phyloP scores from a whole-genome alignment of 2,329 filamentous ascomycete species.

The Albophoma yamanashiensis region DNA sequence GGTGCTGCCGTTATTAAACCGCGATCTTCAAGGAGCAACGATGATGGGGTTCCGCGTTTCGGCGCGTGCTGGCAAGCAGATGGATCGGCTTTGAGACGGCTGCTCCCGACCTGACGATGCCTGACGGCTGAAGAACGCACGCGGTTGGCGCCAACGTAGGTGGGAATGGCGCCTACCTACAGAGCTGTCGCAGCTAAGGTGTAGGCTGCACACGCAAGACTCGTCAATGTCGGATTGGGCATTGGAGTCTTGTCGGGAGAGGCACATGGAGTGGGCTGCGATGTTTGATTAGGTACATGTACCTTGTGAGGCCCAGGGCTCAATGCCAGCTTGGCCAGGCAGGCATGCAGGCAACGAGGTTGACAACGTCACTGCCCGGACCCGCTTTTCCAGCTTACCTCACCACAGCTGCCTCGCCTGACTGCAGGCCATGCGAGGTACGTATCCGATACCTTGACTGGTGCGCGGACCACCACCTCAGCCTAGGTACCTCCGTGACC shows the following conservation, averaged over 20 bases:
- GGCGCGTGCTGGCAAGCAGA: no score
- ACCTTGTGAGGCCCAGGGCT: background rate
- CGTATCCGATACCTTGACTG: conserved; percentile 11
- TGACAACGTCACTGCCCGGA: conserved; percentile 10
- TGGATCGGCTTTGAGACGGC: background rate
- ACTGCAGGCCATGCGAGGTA: background rate
- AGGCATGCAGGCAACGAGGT: conserved; percentile 6
- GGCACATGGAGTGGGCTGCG: no score
- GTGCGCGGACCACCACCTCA: background rate
- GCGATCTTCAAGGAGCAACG: background rate
- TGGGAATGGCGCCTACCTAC: background rate
- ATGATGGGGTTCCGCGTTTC: no score
- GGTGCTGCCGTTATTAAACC: background rate
- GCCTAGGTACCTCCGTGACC: conserved; percentile 9
- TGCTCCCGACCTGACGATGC: background rate
- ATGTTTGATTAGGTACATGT: background rate
- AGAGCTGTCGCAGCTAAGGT: background rate
- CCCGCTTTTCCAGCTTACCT: conserved; percentile 1
- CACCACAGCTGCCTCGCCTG: conserved; percentile 1
- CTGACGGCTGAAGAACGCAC: background rate
- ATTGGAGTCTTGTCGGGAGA: background rate
- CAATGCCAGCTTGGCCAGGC: no score
- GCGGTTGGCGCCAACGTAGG: background rate
- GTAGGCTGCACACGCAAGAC: background rate
- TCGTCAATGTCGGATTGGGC: background rate